Evolutionary conservation across 140 eudicot species (phyloP).

Genomic region (Cichorium intybus): DNA sequence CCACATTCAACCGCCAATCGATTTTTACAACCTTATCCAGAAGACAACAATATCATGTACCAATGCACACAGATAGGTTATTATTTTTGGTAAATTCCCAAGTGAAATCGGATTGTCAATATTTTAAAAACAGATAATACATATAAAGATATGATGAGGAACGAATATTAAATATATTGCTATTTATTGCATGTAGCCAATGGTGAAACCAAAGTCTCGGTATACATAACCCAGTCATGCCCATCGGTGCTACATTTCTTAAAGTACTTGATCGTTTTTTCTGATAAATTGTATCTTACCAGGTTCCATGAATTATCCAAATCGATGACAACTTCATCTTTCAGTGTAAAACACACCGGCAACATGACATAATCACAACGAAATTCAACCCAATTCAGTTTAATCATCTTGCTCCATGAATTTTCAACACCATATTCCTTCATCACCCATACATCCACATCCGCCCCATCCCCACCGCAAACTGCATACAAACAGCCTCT

Average conservation of each 20-base stretch:
- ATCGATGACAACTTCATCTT: conserved; percentile 16
- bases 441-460: conserved; percentile 35
- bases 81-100: too few relatives aligned
- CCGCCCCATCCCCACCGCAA: conserved; percentile 12
- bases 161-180: too few relatives aligned
- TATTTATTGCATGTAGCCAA: too few relatives aligned
- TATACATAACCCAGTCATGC: conserved; percentile 26
- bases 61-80: too few relatives aligned
- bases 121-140: too few relatives aligned
- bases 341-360: conserved; percentile 21
- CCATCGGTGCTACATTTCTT: conserved; percentile 22
- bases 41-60: too few relatives aligned
- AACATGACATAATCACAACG: conserved; percentile 2
- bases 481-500: conserved; percentile 21
- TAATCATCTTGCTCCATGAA: conserved; percentile 28
- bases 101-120: too few relatives aligned
- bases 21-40: too few relatives aligned
- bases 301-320: conserved; percentile 12
- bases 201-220: conserved; percentile 24
- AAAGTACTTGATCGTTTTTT: not conserved
- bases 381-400: not conserved
- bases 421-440: conserved; percentile 25
- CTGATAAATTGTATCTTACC: conserved; percentile 8
- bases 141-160: too few relatives aligned
- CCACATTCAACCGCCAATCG: too few relatives aligned